Base-by-base conservation (phyloP, 129 eudicot species). In the Flaveria bidentis region DNA sequence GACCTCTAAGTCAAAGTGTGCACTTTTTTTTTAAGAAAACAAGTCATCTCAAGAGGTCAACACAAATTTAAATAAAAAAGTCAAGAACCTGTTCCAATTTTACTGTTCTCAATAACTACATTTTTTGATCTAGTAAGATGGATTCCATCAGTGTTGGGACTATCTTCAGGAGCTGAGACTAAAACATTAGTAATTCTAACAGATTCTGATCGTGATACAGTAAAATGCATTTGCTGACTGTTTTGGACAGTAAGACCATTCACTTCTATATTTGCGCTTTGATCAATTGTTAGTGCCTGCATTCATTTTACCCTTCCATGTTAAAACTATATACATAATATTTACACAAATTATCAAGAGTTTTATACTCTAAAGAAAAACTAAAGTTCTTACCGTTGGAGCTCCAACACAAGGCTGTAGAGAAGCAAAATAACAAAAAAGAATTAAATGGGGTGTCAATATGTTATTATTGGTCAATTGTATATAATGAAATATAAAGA, bases 131-230 rank as follows among this genome's bases (percentile, higher is more conserved):
- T 86, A 52, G 89, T 87, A 23, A 95, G 86, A 79, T 95, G 99
- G 47, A 95, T 95, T 62, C 99, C 99, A 76, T 95, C 99, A 17
- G 99, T 95, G 81, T 95, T 95, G 25, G 99, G 99, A 80, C 99
- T 95, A 72, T 95, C 99, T 81, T 76, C 99, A 39, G 99, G 99
- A 77, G 94, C 84, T 7, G 97, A 89, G 41, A 95, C 88, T 71
- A 74, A 77, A 20, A 95, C 87, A 84, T 77, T 84, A 41, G 63
- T 61, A 44, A 95, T 78, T 11, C 87, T 90, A 20, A 95, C 88
- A 53, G 94, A 85, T 39, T 91, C 86, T 45, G 86, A 89, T 4
- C 81, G 86, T 26, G 94, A 86, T 80, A 95, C 80, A 33, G 81
- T 71, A 82, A 95, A 95, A 82, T 95, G 89, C 97, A 95, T 91